Percentiles rank a stretch among this genome's conserved stretches.
Evolutionary conservation across 306 rosid species (phyloP).

Genomic region (Prunus campanulata): DNA sequence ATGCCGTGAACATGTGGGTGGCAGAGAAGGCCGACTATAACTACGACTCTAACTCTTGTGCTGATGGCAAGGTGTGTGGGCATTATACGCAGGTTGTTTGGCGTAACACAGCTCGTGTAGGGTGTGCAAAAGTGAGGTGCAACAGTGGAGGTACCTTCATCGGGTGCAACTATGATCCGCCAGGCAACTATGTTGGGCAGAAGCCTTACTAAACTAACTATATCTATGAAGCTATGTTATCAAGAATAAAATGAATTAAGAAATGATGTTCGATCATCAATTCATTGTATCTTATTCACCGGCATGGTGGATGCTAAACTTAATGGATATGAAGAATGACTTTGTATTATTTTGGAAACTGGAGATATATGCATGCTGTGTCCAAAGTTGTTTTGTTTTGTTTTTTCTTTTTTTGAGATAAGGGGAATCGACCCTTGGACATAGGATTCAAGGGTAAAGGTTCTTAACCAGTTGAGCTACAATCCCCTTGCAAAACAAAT

Average conservation of each 20-base stretch:
- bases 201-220: conserved; percentile 30
- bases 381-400: too few relatives aligned
- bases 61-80: conserved; percentile 16
- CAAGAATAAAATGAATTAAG: neutral
- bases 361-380: too few relatives aligned
- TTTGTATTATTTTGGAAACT: neutral
- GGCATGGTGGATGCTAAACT: too few relatives aligned
- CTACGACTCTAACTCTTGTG: conserved; percentile 31
- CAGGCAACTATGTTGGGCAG: conserved; percentile 39
- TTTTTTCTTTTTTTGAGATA: too few relatives aligned
- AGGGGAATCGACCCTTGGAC: too few relatives aligned
- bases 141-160: conserved; percentile 41
- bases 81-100: conserved; percentile 49
- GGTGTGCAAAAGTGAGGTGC: conserved; percentile 29
- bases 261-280: too few relatives aligned
- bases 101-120: conserved; percentile 2
- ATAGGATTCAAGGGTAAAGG: too few relatives aligned
- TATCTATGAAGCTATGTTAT: neutral
- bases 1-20: conserved; percentile 44
- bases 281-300: too few relatives aligned
- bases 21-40: conserved; percentile 34
- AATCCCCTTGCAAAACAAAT: too few relatives aligned
- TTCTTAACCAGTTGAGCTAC: too few relatives aligned
- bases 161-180: conserved; percentile 60
- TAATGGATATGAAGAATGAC: neutral